Base-by-base conservation (phyloP, 2,329 filamentous ascomycete genomes). In the Sporothrix pallida region DNA sequence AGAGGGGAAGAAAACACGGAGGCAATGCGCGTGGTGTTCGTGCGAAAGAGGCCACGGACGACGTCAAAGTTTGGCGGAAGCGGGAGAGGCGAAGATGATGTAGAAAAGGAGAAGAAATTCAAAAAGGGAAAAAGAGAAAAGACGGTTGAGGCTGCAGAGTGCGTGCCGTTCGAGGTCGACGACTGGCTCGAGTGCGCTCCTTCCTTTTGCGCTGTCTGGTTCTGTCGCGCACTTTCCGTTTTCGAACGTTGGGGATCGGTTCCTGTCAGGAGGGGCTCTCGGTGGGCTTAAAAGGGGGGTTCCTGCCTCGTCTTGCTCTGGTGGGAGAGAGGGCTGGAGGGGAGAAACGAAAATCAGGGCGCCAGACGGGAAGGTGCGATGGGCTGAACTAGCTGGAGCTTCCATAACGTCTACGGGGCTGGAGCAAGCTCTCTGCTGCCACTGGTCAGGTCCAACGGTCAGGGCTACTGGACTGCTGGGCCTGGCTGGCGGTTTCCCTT, bases 401-500 rank as follows among this genome's bases (percentile, higher is more conserved):
- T 67, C 42, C 12, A 37, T 37, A 4, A 15, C 62, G 48, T 12
- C 69, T 12, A 48, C 68, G 31, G 67, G 68, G 68, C 68, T 70
- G 68, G 4, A 15, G 50, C 50, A 17, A 46, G 31, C 37, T 56
- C 68, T 46, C 13, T n/a, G 12, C 50, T 42, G 8, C 12, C 37
- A 37, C 46, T 52, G 65, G 46, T 23, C 23, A 44, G 42, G 37
- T n/a, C 62, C n/a, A 48, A 44, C 62, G 62, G 44, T 48, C 62
- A 48, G 62, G 62, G 62, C 37, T 62, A 13, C 58, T 62, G 56
- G 56, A 60, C 26, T 42, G 31, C 17, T 70, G 26, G 31, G 48
- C 23, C 71, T 54, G 71, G 71, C 71, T 72, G 62, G 71, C 71
- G 50, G 62, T 72, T 69, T 31, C 71, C 50, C 17, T 52, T 63